phyloP scores from a whole-genome alignment of 129 eudicot species.

The carrot (Daucus carota) region DNA sequence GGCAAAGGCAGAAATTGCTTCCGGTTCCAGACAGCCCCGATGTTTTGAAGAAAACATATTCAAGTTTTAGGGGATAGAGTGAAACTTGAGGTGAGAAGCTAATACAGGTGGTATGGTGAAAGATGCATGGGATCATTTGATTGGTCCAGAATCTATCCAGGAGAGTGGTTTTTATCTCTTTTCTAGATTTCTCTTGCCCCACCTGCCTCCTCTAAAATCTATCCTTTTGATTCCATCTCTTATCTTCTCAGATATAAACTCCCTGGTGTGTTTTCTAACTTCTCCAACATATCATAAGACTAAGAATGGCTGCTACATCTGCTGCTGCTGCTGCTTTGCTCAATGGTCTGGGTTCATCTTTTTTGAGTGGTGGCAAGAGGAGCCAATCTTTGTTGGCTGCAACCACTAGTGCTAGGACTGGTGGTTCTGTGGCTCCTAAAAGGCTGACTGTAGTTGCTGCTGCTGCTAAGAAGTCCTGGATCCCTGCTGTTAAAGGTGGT shows the following conservation, averaged over 20 bases:
- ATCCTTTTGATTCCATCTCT: not conserved
- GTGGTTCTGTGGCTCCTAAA: slow-evolving; percentile 35
- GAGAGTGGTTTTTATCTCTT: not conserved
- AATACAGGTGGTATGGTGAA: slow-evolving; percentile 7
- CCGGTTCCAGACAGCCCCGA: too few relatives aligned
- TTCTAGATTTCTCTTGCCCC: slow-evolving; percentile 3
- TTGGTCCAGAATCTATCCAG: slow-evolving; percentile 4
- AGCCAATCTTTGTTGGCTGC: slow-evolving; percentile 40
- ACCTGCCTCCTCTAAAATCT: not conserved
- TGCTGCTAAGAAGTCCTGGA: slow-evolving; percentile 86
- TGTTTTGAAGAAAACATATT: too few relatives aligned
- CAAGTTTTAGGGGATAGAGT: too few relatives aligned
- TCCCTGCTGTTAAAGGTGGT: slow-evolving; percentile 89
- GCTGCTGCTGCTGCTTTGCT: slow-evolving; percentile 55
- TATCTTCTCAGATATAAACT: not conserved
- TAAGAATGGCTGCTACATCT: slow-evolving; percentile 52
- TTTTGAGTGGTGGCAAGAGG: slow-evolving; percentile 58
- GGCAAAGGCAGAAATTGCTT: too few relatives aligned
- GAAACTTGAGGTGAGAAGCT: slow-evolving; percentile 1
- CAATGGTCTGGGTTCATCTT: slow-evolving; percentile 70
- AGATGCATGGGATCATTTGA: not conserved
- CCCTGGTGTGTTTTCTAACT: not conserved
- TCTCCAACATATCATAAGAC: not conserved
- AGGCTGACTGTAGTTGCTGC: slow-evolving; percentile 46
- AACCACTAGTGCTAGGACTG: slow-evolving; percentile 22